These are phyloP conservation scores for Thelonectria rubi DNA, from an alignment of 2,329 filamentous ascomycete genomes.

Conservation along the genomic window DNA sequence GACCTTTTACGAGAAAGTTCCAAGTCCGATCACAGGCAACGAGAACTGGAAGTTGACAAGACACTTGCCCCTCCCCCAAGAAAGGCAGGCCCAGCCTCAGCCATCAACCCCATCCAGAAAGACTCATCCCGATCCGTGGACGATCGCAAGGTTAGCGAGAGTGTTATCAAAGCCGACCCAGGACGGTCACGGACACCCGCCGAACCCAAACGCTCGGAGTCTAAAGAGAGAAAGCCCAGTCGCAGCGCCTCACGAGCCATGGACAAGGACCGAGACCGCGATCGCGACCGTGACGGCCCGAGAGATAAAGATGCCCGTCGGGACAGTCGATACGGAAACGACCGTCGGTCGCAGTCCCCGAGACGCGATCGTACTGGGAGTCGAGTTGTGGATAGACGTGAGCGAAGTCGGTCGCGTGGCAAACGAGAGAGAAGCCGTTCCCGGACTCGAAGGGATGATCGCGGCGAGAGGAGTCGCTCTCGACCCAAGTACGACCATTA, in stretches of 20 bases:
- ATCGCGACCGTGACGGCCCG: constrained; percentile 41
- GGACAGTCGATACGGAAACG: constrained; percentile 45
- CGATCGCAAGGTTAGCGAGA: constrained; percentile 50
- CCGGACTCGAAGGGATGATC: constrained; percentile 46
- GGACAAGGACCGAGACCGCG: constrained; percentile 41
- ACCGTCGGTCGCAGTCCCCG: constrained; percentile 52
- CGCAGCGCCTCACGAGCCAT: constrained; percentile 46
- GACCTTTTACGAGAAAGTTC: constrained; percentile 69
- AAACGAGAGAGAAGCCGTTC: constrained; percentile 54
- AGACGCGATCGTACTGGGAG: constrained; percentile 48
- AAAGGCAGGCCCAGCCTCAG: constrained; percentile 62
- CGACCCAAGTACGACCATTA: constrained; percentile 46
- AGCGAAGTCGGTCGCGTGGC: constrained; percentile 48
- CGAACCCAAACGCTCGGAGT: constrained; percentile 38
- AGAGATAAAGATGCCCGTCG: constrained; percentile 42
- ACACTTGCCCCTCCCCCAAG: constrained; percentile 64
- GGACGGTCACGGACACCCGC: constrained; percentile 46
- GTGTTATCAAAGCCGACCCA: constrained; percentile 47
- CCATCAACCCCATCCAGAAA: constrained; percentile 64
- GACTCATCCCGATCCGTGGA: constrained; percentile 56
- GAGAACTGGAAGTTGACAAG: constrained; percentile 65
- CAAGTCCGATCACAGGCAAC: constrained; percentile 57
- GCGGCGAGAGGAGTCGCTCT: constrained; percentile 47
- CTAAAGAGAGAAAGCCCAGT: constrained; percentile 45
- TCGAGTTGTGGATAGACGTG: constrained; percentile 46